phyloP scores from a whole-genome alignment of 345 rosid genomes.

The Psidium guajava region DNA sequence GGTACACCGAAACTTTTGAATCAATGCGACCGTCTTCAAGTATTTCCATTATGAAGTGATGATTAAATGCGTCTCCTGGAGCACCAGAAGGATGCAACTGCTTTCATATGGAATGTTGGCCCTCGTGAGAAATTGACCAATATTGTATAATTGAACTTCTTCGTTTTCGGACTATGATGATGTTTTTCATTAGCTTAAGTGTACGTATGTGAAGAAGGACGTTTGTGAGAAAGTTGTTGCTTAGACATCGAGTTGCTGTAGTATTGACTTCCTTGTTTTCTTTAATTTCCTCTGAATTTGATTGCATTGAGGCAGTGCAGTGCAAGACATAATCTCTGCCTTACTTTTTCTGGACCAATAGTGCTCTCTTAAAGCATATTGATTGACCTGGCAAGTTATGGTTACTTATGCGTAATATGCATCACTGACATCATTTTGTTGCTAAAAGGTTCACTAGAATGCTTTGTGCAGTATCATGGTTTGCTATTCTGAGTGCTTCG shows the following conservation, averaged over 20 bases:
- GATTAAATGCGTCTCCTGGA: neutral
- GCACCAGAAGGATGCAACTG: neutral
- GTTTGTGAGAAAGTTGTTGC: neutral
- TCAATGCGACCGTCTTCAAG: neutral
- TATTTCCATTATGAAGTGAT: neutral
- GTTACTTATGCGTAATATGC: neutral
- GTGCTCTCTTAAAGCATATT: neutral
- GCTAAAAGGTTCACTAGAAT: neutral
- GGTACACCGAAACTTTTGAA: conserved; percentile 19
- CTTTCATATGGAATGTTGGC: neutral
- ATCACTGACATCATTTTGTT: neutral
- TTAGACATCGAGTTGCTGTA: neutral
- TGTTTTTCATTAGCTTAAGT: neutral
- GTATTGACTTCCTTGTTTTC: neutral
- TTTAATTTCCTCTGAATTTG: neutral
- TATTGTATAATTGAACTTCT: neutral
- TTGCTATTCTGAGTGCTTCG: neutral
- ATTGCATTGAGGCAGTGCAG: neutral
- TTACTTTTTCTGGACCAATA: neutral
- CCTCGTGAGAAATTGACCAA: neutral
- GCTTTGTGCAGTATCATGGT: neutral
- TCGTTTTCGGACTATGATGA: neutral
- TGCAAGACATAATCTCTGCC: neutral
- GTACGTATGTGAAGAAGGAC: neutral
- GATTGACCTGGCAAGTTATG: neutral